These are phyloP conservation scores for Hippophae tibetana DNA, from an alignment of 306 rosid species.

Conservation along the genomic window DNA sequence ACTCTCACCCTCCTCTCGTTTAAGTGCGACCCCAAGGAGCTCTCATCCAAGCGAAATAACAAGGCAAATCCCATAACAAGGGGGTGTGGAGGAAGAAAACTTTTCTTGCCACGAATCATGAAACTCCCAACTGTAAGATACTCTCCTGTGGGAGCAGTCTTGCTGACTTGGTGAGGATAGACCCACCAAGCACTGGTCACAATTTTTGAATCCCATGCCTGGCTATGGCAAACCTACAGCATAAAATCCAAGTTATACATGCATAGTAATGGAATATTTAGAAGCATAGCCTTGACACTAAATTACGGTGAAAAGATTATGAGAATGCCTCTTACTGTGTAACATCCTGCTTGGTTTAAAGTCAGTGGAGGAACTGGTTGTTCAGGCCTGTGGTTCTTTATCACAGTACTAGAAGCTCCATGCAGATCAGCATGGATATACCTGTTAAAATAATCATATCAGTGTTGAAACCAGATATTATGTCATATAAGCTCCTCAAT, in stretches of 20 bases:
- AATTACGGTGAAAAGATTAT: constrained; percentile 1
- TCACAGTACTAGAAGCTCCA: constrained; percentile 89
- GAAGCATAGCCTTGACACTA: constrained; percentile 14
- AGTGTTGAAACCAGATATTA: constrained; percentile 26
- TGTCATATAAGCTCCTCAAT: constrained; percentile 5
- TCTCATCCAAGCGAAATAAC: constrained; percentile 94
- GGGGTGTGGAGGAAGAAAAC: constrained; percentile 94
- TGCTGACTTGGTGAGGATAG: constrained; percentile 92
- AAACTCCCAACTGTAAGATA: constrained; percentile 98
- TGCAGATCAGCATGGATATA: constrained; percentile 94
- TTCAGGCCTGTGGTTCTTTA: constrained; percentile 82
- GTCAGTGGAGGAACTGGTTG: constrained; percentile 91
- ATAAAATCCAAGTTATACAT: constrained; percentile 5
- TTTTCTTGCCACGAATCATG: constrained; percentile 94
- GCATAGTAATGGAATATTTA: constrained; percentile 17
- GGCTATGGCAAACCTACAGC: constrained; percentile 88
- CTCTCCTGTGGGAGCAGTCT: constrained; percentile 99
- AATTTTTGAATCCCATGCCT: constrained; percentile 98
- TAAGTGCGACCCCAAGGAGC: constrained; percentile 93
- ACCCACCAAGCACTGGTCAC: constrained; percentile 99
- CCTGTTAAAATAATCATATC: constrained; percentile 39
- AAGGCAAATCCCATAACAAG: constrained; percentile 94
- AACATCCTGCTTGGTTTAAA: constrained; percentile 92
- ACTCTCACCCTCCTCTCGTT: constrained; percentile 99
- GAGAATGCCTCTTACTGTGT: constrained; percentile 46